Evolutionary conservation across 2,329 filamentous ascomycete genomes (phyloP).

Genomic region (Xylaria multiplex): DNA sequence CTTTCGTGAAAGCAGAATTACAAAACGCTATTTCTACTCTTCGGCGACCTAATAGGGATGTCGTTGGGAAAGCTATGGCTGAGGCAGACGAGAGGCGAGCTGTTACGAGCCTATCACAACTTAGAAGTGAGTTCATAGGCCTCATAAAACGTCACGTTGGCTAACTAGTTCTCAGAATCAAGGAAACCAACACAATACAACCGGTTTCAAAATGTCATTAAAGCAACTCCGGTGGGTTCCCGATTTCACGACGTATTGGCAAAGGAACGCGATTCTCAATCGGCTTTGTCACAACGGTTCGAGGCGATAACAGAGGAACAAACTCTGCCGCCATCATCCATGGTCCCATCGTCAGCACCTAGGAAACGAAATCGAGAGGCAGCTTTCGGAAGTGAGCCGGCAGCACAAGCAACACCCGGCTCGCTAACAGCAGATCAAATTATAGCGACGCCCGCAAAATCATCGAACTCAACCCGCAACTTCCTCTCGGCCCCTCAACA

Average conservation of each 20-base stretch:
- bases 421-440: constrained; percentile 32
- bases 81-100: constrained; percentile 73
- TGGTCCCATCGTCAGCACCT: constrained; percentile 56
- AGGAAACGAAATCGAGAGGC: constrained; percentile 48
- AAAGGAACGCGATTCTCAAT: constrained; percentile 40
- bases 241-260: constrained; percentile 63
- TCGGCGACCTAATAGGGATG: constrained; percentile 78
- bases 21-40: constrained; percentile 78
- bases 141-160: background rate
- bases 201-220: constrained; percentile 58
- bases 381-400: constrained; percentile 49
- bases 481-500: constrained; percentile 40
- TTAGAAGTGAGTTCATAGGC: constrained; percentile 58
- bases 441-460: constrained; percentile 42
- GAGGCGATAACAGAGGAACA: constrained; percentile 39
- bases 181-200: constrained; percentile 60
- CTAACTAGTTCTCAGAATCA: constrained; percentile 57
- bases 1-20: constrained; percentile 74
- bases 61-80: constrained; percentile 73
- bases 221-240: constrained; percentile 66
- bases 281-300: constrained; percentile 42
- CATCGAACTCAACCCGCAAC: constrained; percentile 32
- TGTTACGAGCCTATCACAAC: constrained; percentile 56
- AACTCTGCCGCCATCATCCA: constrained; percentile 52
- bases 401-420: constrained; percentile 45